Conservation (phyloP, 169 alveolate species). For the Haemoproteus tartakovskyi region DNA sequence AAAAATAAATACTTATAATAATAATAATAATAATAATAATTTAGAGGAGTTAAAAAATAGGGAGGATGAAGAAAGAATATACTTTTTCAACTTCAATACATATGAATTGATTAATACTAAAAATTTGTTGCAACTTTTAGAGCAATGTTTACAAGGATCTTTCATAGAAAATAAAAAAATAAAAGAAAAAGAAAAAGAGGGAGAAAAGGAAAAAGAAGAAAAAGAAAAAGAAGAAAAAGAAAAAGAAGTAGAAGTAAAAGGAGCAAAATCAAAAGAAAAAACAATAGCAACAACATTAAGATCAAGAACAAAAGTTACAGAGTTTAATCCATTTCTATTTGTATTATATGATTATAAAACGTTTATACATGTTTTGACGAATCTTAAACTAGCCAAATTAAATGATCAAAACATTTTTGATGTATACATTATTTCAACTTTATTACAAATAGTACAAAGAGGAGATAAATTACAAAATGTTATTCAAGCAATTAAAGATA, state of each 20-base stretch:
- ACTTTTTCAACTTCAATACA: too few species aligned
- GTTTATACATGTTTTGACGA: slow-evolving; percentile 31
- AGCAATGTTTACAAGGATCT: slow-evolving; percentile 47
- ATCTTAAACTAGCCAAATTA: slow-evolving; percentile 5
- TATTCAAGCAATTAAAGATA: too few species aligned
- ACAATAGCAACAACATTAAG: too few species aligned
- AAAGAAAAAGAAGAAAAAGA: not conserved
- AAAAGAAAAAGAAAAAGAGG: slow-evolving; percentile 55
- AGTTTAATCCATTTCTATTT: slow-evolving; percentile 37
- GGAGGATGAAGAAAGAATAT: too few species aligned
- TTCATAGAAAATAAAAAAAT: slow-evolving; percentile 36
- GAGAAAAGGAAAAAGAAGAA: slow-evolving; percentile 25
- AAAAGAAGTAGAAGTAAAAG: too few species aligned
- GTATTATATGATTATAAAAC: slow-evolving; percentile 52
- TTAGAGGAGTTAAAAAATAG: too few species aligned
- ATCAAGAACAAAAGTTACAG: too few species aligned
- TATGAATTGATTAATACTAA: too few species aligned
- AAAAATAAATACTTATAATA: too few species aligned
- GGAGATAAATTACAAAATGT: slow-evolving; percentile 60
- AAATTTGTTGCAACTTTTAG: slow-evolving; percentile 22
- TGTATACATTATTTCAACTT: slow-evolving; percentile 26
- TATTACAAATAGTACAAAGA: slow-evolving; percentile 63
- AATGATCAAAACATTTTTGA: slow-evolving; percentile 41
- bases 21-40: too few species aligned
- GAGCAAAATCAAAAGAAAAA: too few species aligned